Evolutionary conservation across 1,284 basidiomycete species (phyloP), one percentile per base, ranked within the genome.

Genomic region (Pseudozyma tsukubaensis): DNA sequence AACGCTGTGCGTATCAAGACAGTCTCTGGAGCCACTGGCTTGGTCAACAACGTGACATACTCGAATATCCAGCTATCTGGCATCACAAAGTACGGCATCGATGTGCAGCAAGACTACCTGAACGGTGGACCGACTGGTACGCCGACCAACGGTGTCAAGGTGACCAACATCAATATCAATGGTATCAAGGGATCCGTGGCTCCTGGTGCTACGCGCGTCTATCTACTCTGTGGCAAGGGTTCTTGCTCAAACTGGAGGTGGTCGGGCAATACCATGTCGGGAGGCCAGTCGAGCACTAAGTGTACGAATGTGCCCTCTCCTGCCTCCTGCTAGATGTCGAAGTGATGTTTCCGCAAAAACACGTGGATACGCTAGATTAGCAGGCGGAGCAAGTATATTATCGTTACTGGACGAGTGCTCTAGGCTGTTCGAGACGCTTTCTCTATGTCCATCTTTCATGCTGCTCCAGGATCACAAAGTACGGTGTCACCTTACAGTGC

Each of bases 1-100:
- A 63, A 71, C 29, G 68, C 43, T 1, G 52, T 72, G 29, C 55
- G 72, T 10, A 59, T 76, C 68, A 75, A 75, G 68, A 67, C 68
- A n/a, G 54, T 67, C 13, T 53, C 44, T 14, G 57, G 55, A n/a
- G 68, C 59, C 1, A 67, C 52, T 8, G 72, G 72, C 6, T 29
- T 21, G 29, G 64, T 76, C 34, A 61, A 57, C 57, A 68, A 68
- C 40, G 68, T 76, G 21, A 56, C 58, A 24, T 76, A 60, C 39
- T 44, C 54, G n/a, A 49, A 62, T 40, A 56, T 72, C 39, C 43
- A 37, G 4, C 32, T 76, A 19, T 57, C 47, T 4, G 58, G 54
- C 2, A 68, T 76, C 24, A 13, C 34, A 37, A 45, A 61, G 54
- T 58, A 65, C 37, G 73, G 73, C 0, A 59, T 76, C n/a, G 61